These are phyloP conservation scores for Saccharum officinarum DNA, from an alignment of 176 grass and related monocot genomes.

Conservation along the genomic window DNA sequence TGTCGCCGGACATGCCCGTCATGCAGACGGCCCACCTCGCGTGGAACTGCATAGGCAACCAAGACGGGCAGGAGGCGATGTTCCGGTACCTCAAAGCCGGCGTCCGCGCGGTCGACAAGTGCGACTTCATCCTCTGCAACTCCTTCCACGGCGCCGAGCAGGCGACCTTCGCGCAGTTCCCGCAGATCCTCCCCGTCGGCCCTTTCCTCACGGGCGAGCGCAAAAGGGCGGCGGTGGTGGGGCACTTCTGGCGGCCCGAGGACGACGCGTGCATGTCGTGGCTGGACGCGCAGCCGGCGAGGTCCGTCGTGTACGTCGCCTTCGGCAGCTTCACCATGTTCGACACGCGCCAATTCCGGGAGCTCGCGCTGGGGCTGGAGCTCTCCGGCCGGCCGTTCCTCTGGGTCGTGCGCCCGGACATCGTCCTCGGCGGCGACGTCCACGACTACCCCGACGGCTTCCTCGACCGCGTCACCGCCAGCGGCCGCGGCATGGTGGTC, in stretches of 20 bases:
- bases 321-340: slow-evolving; percentile 55
- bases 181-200: slow-evolving; percentile 44
- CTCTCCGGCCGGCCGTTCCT: slow-evolving; percentile 34
- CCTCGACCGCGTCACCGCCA: background rate
- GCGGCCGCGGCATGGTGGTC: background rate
- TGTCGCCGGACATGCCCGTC: slow-evolving; percentile 33
- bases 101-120: background rate
- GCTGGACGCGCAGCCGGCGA: slow-evolving; percentile 40
- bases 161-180: slow-evolving; percentile 12
- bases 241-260: slow-evolving; percentile 26
- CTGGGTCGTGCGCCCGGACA: slow-evolving; percentile 42
- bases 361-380: slow-evolving; percentile 51
- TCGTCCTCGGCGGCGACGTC: slow-evolving; percentile 7
- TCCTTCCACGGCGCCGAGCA: slow-evolving; percentile 20
- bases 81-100: slow-evolving; percentile 42
- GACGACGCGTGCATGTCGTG: slow-evolving; percentile 21
- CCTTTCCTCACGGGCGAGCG: slow-evolving; percentile 30
- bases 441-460: slow-evolving; percentile 22
- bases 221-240: background rate
- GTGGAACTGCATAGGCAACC: slow-evolving; percentile 44
- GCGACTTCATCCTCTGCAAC: slow-evolving; percentile 27
- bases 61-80: slow-evolving; percentile 18
- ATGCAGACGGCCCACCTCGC: slow-evolving; percentile 24
- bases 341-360: slow-evolving; percentile 31
- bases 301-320: slow-evolving; percentile 48